A percentile compares a stretch with the other conserved stretches of the same genome.
phyloP scores from a whole-genome alignment of 2,329 filamentous ascomycete species.

The Intubia oerlemansii region DNA sequence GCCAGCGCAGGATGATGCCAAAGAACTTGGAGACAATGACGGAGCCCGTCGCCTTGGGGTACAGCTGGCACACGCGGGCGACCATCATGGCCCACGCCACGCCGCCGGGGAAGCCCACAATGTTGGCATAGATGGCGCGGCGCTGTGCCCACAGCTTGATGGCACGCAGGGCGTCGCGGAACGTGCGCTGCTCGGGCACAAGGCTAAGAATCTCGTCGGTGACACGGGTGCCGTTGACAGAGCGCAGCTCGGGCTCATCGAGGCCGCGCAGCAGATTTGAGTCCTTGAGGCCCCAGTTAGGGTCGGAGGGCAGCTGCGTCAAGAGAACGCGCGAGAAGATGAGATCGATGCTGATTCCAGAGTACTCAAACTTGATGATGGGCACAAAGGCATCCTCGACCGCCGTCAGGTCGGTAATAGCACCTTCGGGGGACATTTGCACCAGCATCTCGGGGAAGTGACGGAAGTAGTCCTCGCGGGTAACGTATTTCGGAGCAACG shows the following conservation, averaged over 20 bases:
- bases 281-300: conserved; percentile 57
- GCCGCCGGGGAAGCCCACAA: conserved; percentile 89
- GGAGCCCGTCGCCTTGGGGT: conserved; percentile 75
- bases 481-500: conserved; percentile 75
- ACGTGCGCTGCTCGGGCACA: conserved; percentile 76
- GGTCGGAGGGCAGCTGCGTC: conserved; percentile 44
- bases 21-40: conserved; percentile 91
- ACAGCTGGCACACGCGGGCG: conserved; percentile 85
- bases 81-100: conserved; percentile 98
- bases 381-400: conserved; percentile 87
- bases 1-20: conserved; percentile 73
- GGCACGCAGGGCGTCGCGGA: conserved; percentile 70
- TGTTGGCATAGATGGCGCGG: conserved; percentile 84
- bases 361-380: conserved; percentile 91
- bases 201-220: conserved; percentile 79
- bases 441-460: conserved; percentile 65
- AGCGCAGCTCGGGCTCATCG: conserved; percentile 70
- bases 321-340: conserved; percentile 65
- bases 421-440: conserved; percentile 52
- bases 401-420: conserved; percentile 65
- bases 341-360: conserved; percentile 81
- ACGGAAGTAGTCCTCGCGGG: conserved; percentile 78
- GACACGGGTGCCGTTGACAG: conserved; percentile 83
- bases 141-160: conserved; percentile 94
- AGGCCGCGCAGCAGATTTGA: conserved; percentile 69